Base-by-base conservation (phyloP, 1,284 basidiomycete genomes). In the Mixia osmundae region DNA sequence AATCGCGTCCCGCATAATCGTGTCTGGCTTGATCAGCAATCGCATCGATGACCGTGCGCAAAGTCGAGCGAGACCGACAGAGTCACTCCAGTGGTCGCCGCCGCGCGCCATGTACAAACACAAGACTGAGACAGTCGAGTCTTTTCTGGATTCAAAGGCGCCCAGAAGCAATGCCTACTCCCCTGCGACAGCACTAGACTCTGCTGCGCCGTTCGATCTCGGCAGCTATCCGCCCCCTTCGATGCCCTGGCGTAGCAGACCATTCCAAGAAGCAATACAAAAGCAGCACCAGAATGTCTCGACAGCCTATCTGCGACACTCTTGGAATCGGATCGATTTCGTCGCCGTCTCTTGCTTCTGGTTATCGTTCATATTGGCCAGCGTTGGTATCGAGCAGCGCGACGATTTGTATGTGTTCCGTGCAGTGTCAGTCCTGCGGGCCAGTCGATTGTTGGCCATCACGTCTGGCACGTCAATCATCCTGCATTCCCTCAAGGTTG, bases 381-480 rank as follows among this genome's bases (percentile, higher is more conserved):
- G 67, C 15, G 48, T 61, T 0, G 74, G 76, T 0, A 49, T 67
- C 24, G 87, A 95, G 55, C 58, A 68, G 34, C 82, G 91, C 56
- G 68, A 91, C 38, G 80, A 76, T 32, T 8, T 43, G 9, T 42
- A 42, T 21, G 59, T 89, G 33, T 95, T 95, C 52, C 68, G 85
- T 22, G 85, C 85, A 0, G 57, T 97, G 52, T 82, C 77, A 44
- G 80, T 89, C 10, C 62, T 95, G 15, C 66, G 89, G 40, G 76
- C 72, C 2, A 72, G 78, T 4, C 67, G 89, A 40, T 57, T 97
- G 18, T 59, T 97, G 33, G 71, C 82, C 2, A 70, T 94, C 35
- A 94, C 87, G 1, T 72, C 71, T 43, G 89, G 89, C 57, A 95
- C 89, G 14, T 76, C 79, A 11, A 75, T 78, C 0, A 95, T 97